These are phyloP conservation scores for Cantharellus cinnabarinus DNA, from an alignment of 768 basidiomycete genomes.

Conservation along the genomic window DNA sequence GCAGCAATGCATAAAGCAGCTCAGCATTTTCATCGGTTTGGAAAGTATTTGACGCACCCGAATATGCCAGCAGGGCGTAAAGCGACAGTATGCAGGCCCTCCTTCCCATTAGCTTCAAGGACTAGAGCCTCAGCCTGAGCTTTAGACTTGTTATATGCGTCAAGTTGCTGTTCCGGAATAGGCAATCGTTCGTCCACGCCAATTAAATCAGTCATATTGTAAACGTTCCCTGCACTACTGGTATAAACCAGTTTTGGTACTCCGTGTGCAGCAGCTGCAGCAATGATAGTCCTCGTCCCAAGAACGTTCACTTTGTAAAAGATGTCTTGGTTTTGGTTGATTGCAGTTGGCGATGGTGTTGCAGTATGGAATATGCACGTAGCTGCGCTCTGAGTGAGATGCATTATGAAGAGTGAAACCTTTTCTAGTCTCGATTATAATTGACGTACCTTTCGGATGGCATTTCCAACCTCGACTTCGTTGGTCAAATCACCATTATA, in stretches of 20 bases:
- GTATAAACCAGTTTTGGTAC: constrained; percentile 87
- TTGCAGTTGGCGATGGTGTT: constrained; percentile 39
- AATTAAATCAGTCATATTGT: constrained; percentile 60
- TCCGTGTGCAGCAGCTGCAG: constrained; percentile 48
- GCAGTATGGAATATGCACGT: constrained; percentile 94
- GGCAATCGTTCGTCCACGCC: constrained; percentile 77
- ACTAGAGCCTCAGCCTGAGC: constrained; percentile 70
- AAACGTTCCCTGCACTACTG: constrained; percentile 78
- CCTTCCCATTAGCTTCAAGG: constrained; percentile 67
- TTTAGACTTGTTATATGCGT: constrained; percentile 91
- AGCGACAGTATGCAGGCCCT: constrained; percentile 71
- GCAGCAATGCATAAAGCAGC: neutral
- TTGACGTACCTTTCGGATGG: constrained; percentile 44
- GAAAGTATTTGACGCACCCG: constrained; percentile 34
- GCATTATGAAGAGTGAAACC: neutral
- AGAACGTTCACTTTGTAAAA: constrained; percentile 90
- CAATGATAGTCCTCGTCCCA: constrained; percentile 70
- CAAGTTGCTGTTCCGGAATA: constrained; percentile 51
- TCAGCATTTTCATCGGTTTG: neutral
- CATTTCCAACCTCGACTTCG: constrained; percentile 45
- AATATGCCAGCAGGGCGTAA: constrained; percentile 89
- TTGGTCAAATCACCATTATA: constrained; percentile 79
- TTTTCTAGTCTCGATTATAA: neutral
- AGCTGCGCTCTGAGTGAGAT: constrained; percentile 37
- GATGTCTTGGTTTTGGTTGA: constrained; percentile 20